Evolutionary conservation across 2,329 filamentous ascomycete genomes (phyloP).

Genomic region (Botrytis fabae): DNA sequence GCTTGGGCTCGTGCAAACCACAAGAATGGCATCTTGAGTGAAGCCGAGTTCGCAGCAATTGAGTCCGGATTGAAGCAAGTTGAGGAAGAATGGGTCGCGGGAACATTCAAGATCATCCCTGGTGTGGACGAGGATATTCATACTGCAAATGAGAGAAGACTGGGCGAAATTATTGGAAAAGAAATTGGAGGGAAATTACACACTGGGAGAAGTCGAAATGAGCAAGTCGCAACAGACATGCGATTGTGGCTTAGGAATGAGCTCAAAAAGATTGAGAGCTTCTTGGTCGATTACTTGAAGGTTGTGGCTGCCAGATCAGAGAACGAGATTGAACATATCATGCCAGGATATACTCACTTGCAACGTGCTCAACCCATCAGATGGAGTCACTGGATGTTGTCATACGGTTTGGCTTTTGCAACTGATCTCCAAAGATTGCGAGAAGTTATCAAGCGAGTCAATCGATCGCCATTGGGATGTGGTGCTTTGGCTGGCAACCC

Average conservation of each 20-base stretch:
- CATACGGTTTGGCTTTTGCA: conserved; percentile 69
- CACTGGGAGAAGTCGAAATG: conserved; percentile 83
- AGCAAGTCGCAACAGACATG: conserved; percentile 90
- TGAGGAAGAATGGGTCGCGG: conserved; percentile 54
- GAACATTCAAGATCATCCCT: conserved; percentile 52
- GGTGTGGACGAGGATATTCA: conserved; percentile 62
- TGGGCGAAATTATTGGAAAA: conserved; percentile 84
- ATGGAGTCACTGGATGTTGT: conserved; percentile 81
- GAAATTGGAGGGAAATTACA: conserved; percentile 85
- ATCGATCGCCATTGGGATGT: conserved; percentile 49
- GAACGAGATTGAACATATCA: conserved; percentile 71
- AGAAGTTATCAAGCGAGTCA: conserved; percentile 72
- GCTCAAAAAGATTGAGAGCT: conserved; percentile 66
- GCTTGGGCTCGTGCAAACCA: conserved; percentile 80
- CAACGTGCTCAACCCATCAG: conserved; percentile 79
- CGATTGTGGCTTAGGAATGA: conserved; percentile 81
- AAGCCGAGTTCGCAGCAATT: conserved; percentile 72
- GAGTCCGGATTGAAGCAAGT: conserved; percentile 66
- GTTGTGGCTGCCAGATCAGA: conserved; percentile 70
- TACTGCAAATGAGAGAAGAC: conserved; percentile 69
- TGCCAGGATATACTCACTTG: conserved; percentile 85
- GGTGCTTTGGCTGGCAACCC: conserved; percentile 75
- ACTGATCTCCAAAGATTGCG: conserved; percentile 75
- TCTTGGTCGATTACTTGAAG: conserved; percentile 67
- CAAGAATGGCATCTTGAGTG: conserved; percentile 71